phyloP scores from a whole-genome alignment of 2,329 filamentous ascomycete species.

The Hymenotorrendiella dingleyae region DNA sequence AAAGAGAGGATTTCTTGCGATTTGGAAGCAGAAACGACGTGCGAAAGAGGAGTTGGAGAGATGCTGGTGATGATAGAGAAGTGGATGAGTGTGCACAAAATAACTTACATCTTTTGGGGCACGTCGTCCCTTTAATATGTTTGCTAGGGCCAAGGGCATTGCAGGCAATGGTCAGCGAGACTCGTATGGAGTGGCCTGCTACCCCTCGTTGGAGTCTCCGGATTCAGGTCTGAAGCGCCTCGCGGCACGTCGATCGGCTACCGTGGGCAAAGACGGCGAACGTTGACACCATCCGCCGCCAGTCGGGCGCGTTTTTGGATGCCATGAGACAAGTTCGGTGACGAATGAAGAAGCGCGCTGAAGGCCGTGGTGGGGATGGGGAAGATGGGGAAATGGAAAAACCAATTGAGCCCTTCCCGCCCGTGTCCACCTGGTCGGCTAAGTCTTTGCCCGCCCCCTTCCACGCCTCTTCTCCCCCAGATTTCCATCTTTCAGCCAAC shows the following conservation, averaged over 20 bases:
- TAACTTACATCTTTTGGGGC: no score
- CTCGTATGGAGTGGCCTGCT: background rate
- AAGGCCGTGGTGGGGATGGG: background rate
- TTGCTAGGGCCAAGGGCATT: slow-evolving; percentile 39
- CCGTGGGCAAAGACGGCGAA: background rate
- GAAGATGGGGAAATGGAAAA: background rate
- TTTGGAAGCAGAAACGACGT: no score
- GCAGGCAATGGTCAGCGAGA: background rate
- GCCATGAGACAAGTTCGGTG: no score
- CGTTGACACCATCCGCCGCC: background rate
- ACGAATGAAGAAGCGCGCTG: background rate
- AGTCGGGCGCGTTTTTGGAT: background rate
- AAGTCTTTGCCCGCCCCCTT: background rate
- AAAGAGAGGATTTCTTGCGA: slow-evolving; percentile 75
- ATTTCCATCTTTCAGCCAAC: background rate
- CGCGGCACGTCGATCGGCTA: slow-evolving; percentile 15
- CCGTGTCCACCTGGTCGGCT: no score
- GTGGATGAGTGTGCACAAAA: no score
- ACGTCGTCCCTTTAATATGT: slow-evolving; percentile 47
- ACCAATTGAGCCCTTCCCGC: background rate
- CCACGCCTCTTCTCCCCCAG: background rate
- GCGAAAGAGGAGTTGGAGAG: slow-evolving; percentile 30
- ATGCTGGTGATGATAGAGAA: slow-evolving; percentile 37
- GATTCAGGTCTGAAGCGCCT: background rate
- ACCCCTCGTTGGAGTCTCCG: background rate